Base-by-base conservation (phyloP, 495 filamentous ascomycete species). In the Neurospora sp. region DNA sequence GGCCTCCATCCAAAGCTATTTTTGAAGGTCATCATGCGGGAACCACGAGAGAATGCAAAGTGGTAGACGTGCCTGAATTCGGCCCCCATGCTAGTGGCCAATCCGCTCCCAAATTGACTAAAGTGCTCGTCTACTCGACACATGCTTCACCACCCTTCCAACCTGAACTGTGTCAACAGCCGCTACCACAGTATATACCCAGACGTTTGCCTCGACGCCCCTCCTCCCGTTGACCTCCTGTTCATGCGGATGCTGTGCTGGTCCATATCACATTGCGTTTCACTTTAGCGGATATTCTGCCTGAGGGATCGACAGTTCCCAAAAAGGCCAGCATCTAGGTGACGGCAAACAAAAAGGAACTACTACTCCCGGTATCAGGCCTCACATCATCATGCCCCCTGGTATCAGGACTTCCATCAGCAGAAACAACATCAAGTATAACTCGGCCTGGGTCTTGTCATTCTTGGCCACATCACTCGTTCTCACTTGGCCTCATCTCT, bases 161-260 rank as follows among this genome's bases (percentile, higher is more conserved):
- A 35, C 53, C 53, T 8, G 27, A 31, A 35, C 8, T 80, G 83
- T 84, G 75, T 85, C 84, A 85, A 81, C 84, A 85, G 82, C 82
- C 84, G 84, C 84, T 86, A 61, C 53, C 27, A 61, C 27, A 61
- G 53, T 61, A 85, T 85, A 86, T 86, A 85, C 84, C 80, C 82
- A 76, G 78, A 76, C 76, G 53, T 74, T 61, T 61, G 71, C 73
- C 75, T 79, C 73, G 74, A 69, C 20, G 42, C 40, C 71, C 59
- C 45, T 41, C 68, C 35, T 68, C 71, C 72, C 71, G 48, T 73
- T 61, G 72, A 65, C 74, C 78, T 81, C 78, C 81, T 79, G 74
- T 40, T 73, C 76, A 39, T 74, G 74, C 76, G 71, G 75, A 70
- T 78, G 81, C 76, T 76, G 44, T 76, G 74, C 77, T 75, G 77